Percentiles rank a stretch among this genome's conserved stretches.
Conservation (phyloP, 345 rosid species). For the Murraya paniculata region DNA sequence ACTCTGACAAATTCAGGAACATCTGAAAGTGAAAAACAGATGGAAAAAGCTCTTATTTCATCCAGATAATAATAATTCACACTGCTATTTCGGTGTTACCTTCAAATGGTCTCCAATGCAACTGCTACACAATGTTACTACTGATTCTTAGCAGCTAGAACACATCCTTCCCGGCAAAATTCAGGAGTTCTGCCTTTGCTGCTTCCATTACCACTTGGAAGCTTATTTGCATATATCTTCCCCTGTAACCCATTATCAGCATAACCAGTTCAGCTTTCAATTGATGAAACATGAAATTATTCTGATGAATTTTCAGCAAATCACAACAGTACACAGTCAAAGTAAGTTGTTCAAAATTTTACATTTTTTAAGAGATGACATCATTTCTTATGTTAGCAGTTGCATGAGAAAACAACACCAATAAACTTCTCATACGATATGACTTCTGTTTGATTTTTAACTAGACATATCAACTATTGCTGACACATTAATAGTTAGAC, state of each 20-base stretch:
- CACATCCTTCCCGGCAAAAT: constrained; percentile 40
- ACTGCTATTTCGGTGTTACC: not conserved
- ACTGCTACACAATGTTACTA: not conserved
- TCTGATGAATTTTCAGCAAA: not conserved
- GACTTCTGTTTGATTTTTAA: not conserved
- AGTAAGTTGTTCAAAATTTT: not conserved
- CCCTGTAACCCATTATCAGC: constrained; percentile 47
- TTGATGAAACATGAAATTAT: not conserved
- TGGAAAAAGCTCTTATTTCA: not conserved
- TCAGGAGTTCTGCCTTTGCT: constrained; percentile 71
- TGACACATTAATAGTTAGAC: not conserved
- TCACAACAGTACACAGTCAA: not conserved
- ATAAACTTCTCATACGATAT: not conserved
- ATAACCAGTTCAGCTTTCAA: constrained; percentile 3
- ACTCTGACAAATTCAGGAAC: not conserved
- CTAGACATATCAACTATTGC: not conserved
- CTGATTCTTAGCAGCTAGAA: constrained; percentile 17
- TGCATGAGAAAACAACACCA: not conserved
- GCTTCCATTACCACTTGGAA: constrained; percentile 77
- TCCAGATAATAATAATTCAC: not conserved
- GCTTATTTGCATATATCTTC: constrained; percentile 64
- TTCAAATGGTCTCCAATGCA: not conserved
- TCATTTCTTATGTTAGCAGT: not conserved
- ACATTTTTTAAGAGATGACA: not conserved
- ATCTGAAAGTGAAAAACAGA: not conserved